Percentiles rank a stretch among this genome's conserved stretches.
These are phyloP conservation scores for Coleophoma cylindrospora DNA, from an alignment of 2,329 filamentous ascomycete species.

Conservation along the genomic window DNA sequence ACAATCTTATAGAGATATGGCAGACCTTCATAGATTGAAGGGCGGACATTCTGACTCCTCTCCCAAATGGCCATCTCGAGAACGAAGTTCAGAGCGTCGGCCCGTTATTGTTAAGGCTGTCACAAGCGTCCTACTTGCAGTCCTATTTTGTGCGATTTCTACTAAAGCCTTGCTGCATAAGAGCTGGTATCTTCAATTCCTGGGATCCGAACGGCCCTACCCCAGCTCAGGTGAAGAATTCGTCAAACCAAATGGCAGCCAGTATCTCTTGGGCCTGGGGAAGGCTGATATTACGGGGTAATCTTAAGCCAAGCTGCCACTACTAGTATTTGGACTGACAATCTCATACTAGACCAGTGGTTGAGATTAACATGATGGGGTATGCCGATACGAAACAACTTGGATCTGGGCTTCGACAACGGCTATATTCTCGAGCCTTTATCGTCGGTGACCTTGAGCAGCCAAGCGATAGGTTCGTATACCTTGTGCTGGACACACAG, in stretches of 20 bases:
- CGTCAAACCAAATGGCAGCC: slow-evolving; percentile 11
- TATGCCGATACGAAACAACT: slow-evolving; percentile 83
- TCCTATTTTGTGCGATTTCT: no score
- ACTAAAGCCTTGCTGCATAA: background rate
- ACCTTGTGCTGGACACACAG: slow-evolving; percentile 81
- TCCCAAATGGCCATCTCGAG: slow-evolving; percentile 2
- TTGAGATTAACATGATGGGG: slow-evolving; percentile 87
- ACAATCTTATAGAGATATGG: slow-evolving; percentile 3
- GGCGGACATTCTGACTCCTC: slow-evolving; percentile 15
- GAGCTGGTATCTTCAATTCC: background rate
- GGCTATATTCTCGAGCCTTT: slow-evolving; percentile 85
- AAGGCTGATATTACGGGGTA: slow-evolving; percentile 71
- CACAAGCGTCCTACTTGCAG: no score
- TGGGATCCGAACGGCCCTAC: slow-evolving; percentile 1
- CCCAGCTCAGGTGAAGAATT: slow-evolving; percentile 1
- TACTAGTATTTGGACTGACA: background rate
- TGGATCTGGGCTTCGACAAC: slow-evolving; percentile 79
- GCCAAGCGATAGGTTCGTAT: slow-evolving; percentile 71
- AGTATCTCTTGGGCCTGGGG: slow-evolving; percentile 62
- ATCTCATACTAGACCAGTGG: slow-evolving; percentile 58
- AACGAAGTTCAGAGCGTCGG: slow-evolving; percentile 1
- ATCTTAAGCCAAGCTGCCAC: no score
- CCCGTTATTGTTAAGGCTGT: background rate
- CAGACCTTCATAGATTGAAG: slow-evolving; percentile 9
- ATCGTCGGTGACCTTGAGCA: slow-evolving; percentile 68